phyloP scores from a whole-genome alignment of 2,329 filamentous ascomycete species.

The Colletotrichum lupini region DNA sequence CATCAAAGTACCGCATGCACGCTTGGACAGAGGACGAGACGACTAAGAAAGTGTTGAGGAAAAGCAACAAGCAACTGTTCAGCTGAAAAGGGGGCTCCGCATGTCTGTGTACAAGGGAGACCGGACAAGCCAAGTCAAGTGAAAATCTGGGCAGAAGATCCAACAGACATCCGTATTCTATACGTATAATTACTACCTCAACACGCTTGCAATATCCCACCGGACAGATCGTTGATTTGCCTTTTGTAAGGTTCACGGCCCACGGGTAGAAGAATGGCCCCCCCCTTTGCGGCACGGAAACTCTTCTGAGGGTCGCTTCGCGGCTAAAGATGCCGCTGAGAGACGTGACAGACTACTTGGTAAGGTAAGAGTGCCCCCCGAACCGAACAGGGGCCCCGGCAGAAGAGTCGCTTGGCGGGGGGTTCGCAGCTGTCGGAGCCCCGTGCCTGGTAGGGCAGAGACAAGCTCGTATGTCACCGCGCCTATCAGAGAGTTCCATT shows the following conservation, averaged over 20 bases:
- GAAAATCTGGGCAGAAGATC: not conserved
- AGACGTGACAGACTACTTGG: not conserved
- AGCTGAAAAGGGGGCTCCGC: not conserved
- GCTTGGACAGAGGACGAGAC: constrained; percentile 19
- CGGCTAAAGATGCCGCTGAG: constrained; percentile 8
- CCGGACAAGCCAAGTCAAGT: not conserved
- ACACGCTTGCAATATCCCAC: not conserved
- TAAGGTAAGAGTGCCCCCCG: not conserved
- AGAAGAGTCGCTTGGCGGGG: constrained; percentile 23
- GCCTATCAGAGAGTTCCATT: constrained; percentile 30
- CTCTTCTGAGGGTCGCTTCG: not conserved
- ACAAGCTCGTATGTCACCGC: constrained; percentile 32
- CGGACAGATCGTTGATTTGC: not conserved
- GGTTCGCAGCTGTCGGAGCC: constrained; percentile 14
- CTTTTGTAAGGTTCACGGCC: not conserved
- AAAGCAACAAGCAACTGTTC: constrained; percentile 18
- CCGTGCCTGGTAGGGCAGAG: constrained; percentile 36
- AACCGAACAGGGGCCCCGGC: not conserved
- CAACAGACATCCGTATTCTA: not conserved
- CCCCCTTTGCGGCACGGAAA: not conserved
- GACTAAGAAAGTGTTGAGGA: constrained; percentile 16
- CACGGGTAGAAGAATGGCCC: not conserved
- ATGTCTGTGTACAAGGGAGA: not conserved
- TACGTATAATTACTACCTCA: too few species aligned
- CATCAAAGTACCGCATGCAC: constrained; percentile 18